Evolutionary conservation across 768 basidiomycete genomes (phyloP).

Genomic region (Mycena pura): DNA sequence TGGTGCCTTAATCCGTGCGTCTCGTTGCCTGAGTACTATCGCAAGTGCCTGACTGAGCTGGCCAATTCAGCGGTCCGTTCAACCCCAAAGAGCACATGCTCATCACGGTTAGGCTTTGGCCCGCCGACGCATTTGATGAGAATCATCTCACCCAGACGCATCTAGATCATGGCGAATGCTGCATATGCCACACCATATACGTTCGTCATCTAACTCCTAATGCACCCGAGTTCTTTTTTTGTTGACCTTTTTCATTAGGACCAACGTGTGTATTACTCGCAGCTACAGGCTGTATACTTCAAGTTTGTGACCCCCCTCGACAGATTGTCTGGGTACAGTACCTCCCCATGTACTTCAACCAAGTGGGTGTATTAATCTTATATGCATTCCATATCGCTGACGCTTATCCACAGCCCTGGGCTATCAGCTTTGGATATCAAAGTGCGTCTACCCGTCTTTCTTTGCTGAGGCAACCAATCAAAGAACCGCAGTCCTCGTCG

Average conservation of each 20-base stretch:
- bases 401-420: conserved; percentile 35
- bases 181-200: conserved; percentile 53
- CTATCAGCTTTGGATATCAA: conserved; percentile 46
- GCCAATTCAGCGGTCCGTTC: conserved; percentile 54
- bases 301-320: too few species aligned
- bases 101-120: conserved; percentile 40
- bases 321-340: conserved; percentile 62
- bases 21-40: conserved; percentile 20
- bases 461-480: too few species aligned
- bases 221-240: too few species aligned
- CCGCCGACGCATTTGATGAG: background rate
- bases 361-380: background rate
- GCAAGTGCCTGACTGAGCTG: background rate
- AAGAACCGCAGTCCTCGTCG: conserved; percentile 32
- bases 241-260: background rate
- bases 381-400: too few species aligned
- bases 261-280: background rate
- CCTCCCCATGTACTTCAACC: conserved; percentile 45
- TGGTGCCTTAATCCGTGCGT: conserved; percentile 52
- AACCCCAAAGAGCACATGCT: conserved; percentile 70
- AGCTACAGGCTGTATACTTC: too few species aligned
- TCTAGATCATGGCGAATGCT: conserved; percentile 60
- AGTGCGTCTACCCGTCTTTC: too few species aligned
- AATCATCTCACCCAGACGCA: background rate
- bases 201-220: too few species aligned